Evolutionary conservation across 2,329 filamentous ascomycete species (phyloP).

Genomic region (Sclerotinia minor): DNA sequence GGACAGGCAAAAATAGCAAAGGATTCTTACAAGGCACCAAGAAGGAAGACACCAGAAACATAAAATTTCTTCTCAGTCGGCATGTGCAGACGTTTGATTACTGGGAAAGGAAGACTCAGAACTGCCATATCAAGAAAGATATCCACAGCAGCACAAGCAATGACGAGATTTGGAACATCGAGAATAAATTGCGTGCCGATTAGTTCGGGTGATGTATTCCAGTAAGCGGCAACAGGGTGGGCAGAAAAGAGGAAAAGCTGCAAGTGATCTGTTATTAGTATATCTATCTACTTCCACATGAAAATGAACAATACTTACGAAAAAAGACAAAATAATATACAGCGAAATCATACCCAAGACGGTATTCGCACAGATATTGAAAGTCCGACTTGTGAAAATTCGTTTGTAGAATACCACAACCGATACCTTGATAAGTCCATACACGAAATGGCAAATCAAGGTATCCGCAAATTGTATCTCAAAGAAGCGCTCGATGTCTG

Average conservation of each 20-base stretch:
- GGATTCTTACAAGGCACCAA: constrained; percentile 19
- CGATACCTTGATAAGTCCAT: constrained; percentile 20
- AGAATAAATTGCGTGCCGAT: constrained; percentile 9
- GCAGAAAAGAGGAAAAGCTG: constrained; percentile 15
- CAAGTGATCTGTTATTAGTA: background rate
- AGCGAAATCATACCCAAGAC: constrained; percentile 15
- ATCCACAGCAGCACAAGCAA: constrained; percentile 13
- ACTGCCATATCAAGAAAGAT: constrained; percentile 17
- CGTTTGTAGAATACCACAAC: constrained; percentile 20
- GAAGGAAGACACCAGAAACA: constrained; percentile 14
- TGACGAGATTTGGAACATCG: constrained; percentile 13
- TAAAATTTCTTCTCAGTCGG: constrained; percentile 11
- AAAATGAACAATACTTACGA: constrained; percentile 6
- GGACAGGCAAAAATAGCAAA: no score
- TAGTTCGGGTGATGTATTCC: constrained; percentile 1
- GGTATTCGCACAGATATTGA: constrained; percentile 6
- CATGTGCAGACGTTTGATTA: constrained; percentile 15
- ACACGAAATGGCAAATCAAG: constrained; percentile 20
- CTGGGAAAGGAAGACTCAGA: constrained; percentile 4
- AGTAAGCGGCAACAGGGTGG: constrained; percentile 2
- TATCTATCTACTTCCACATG: background rate
- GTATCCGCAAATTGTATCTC: constrained; percentile 15
- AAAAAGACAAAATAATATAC: constrained; percentile 15
- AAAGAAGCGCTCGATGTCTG: constrained; percentile 14
- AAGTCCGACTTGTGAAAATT: constrained; percentile 9